phyloP scores from a whole-genome alignment of 805 yeast species.

The Cyberlindnera samutprakarnensis region DNA sequence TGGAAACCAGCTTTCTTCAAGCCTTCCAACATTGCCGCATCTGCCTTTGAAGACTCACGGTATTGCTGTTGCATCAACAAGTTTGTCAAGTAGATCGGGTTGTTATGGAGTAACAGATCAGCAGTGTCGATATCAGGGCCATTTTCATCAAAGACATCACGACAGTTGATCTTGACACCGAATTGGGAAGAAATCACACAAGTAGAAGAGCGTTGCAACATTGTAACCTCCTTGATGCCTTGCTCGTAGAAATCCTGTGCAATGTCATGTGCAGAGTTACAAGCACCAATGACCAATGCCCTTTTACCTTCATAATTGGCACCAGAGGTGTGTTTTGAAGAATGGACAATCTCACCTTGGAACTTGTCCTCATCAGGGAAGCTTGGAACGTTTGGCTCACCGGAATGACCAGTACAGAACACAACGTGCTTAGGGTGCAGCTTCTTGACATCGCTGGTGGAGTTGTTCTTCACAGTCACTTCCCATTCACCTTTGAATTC shows the following conservation, averaged over 20 bases:
- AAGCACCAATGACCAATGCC: constrained; percentile 37
- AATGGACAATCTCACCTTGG: constrained; percentile 33
- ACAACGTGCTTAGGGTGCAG: constrained; percentile 32
- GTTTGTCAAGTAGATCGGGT: constrained; percentile 29
- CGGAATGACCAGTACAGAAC: constrained; percentile 39
- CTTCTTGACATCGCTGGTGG: constrained; percentile 19
- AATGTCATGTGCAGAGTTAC: constrained; percentile 40
- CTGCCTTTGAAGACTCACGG: constrained; percentile 26
- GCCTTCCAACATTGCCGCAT: constrained; percentile 26
- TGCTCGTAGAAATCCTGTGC: constrained; percentile 38
- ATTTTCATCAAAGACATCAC: constrained; percentile 28
- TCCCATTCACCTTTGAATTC: constrained; percentile 25
- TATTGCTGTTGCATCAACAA: constrained; percentile 30
- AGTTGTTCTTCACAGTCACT: constrained; percentile 25
- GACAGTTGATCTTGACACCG: constrained; percentile 25
- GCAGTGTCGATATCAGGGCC: constrained; percentile 33
- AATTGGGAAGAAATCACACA: constrained; percentile 32
- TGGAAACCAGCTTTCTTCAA: constrained; percentile 31
- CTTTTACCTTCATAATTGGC: constrained; percentile 32
- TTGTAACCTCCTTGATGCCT: constrained; percentile 32
- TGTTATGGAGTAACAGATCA: constrained; percentile 29
- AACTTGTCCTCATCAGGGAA: constrained; percentile 31
- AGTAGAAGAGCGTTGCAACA: constrained; percentile 39
- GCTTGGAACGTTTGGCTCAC: constrained; percentile 36
- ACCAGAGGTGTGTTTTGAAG: constrained; percentile 36